Evolutionary conservation across 768 basidiomycete genomes (phyloP).

Genomic region (Exsudoporus frostii): DNA sequence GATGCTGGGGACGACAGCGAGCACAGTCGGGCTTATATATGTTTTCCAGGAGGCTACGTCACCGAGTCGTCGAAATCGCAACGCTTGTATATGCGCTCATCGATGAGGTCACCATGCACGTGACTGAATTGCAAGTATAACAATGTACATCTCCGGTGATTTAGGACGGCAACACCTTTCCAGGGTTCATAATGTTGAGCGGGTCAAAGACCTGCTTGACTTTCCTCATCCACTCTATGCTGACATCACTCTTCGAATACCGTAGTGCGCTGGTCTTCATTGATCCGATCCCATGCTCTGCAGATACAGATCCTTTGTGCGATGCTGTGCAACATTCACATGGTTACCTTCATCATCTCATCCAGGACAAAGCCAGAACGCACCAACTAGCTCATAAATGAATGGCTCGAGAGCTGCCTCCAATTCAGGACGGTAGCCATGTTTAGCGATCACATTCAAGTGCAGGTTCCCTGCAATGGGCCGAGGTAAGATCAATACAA

Average conservation of each 20-base stretch:
- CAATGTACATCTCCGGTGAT: neutral
- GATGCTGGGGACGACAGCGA: neutral
- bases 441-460: slow-evolving; percentile 80
- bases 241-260: slow-evolving; percentile 79
- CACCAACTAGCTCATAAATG: slow-evolving; percentile 87
- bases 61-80: neutral
- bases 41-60: slow-evolving; percentile 11
- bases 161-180: slow-evolving; percentile 57
- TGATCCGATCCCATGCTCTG: slow-evolving; percentile 95
- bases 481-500: neutral
- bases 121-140: neutral
- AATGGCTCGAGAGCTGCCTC: slow-evolving; percentile 90
- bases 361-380: slow-evolving; percentile 20
- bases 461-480: slow-evolving; percentile 77
- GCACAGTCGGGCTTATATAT: slow-evolving; percentile 1
- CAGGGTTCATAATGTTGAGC: slow-evolving; percentile 88
- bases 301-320: slow-evolving; percentile 88
- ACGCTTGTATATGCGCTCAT: slow-evolving; percentile 2
- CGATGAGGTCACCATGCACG: slow-evolving; percentile 4
- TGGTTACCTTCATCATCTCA: neutral
- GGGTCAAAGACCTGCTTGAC: slow-evolving; percentile 91
- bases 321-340: slow-evolving; percentile 44
- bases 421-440: slow-evolving; percentile 75
- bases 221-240: slow-evolving; percentile 85
- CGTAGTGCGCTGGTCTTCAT: slow-evolving; percentile 90